phyloP scores from a whole-genome alignment of 140 eudicot species.

The Flaveria floridana region DNA sequence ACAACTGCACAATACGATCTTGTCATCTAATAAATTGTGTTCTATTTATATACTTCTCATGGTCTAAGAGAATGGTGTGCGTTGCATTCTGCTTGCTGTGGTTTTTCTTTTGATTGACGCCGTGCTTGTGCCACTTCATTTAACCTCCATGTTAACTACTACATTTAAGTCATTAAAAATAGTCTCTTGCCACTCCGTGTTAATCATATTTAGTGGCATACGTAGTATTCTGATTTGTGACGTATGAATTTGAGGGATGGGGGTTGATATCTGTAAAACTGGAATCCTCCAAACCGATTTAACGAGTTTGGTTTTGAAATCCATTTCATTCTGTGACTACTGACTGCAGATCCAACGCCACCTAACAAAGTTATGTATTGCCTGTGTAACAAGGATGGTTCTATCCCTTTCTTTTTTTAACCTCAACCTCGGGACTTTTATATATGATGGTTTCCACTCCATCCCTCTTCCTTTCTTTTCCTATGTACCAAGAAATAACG shows the following conservation, averaged over 20 bases:
- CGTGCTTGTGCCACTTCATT: neutral
- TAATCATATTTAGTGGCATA: no score
- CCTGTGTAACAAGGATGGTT: no score
- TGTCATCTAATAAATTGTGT: conserved; percentile 1
- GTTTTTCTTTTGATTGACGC: neutral
- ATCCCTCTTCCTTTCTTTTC: neutral
- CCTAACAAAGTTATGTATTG: no score
- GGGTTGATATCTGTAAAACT: no score
- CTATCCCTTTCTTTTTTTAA: no score
- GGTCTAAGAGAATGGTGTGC: conserved; percentile 1
- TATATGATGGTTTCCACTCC: neutral
- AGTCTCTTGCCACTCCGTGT: neutral
- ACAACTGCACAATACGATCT: neutral
- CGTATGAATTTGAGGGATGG: no score
- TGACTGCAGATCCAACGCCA: no score
- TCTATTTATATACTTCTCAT: neutral
- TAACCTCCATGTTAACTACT: neutral
- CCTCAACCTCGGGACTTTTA: no score
- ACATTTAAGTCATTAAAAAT: neutral
- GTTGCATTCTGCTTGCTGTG: neutral
- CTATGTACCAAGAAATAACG: neutral
- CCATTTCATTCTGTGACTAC: no score
- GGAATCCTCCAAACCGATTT: no score
- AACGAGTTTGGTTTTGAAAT: no score
- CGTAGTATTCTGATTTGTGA: no score